A percentile compares a stretch with the other conserved stretches of the same genome.
phyloP scores from a whole-genome alignment of 192 early-diverging fungal species.

The Cladochytrium replicatum region DNA sequence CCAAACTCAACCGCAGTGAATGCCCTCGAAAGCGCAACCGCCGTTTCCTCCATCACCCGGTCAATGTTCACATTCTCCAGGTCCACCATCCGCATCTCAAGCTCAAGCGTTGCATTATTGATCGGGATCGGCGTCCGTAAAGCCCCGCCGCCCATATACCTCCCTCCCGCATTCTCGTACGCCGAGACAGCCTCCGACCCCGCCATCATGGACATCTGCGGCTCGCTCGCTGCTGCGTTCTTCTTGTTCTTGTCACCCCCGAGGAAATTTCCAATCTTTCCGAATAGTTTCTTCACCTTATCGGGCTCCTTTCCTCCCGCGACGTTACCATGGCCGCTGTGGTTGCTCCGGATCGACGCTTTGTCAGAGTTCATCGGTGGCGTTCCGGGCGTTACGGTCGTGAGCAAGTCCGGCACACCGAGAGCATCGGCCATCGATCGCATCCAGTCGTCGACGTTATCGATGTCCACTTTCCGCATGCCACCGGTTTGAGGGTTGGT shows the following conservation, averaged over 20 bases:
- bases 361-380: not conserved
- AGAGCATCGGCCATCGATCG: not conserved
- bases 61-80: not conserved
- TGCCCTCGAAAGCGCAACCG: not conserved
- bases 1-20: not conserved
- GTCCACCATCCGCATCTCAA: not conserved
- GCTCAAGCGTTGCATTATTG: not conserved
- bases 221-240: not conserved
- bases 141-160: not conserved
- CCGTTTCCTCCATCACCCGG: not conserved
- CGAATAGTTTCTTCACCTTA: not conserved
- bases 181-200: not conserved
- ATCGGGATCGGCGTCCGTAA: not conserved
- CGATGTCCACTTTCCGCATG: not conserved
- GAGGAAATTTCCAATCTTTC: not conserved
- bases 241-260: not conserved
- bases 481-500: not conserved
- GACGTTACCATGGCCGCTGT: no score
- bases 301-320: not conserved
- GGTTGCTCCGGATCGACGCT: no score
- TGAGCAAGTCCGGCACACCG: not conserved
- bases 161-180: not conserved
- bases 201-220: not conserved
- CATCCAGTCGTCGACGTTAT: not conserved
- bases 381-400: not conserved